Base-by-base conservation (phyloP, 768 basidiomycete genomes). In the Dacryopinax spathularia region DNA sequence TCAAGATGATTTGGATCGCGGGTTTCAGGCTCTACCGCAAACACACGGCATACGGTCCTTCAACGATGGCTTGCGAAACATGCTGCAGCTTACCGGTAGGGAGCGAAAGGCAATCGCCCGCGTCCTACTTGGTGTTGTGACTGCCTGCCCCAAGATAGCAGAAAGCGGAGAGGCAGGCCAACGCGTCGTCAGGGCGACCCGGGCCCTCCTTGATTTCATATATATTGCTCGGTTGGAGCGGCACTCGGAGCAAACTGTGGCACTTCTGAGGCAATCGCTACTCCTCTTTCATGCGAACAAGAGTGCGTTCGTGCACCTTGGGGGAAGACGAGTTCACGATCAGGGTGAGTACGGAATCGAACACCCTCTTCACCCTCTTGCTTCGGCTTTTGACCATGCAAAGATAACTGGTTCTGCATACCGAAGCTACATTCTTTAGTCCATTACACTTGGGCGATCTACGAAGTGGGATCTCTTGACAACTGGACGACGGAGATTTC, bases 401-500 rank as follows among this genome's bases (percentile, higher is more conserved):
- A 37, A 18, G 61, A 44, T 60, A 70, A 6, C 3, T 65, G 72
- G 43, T 78, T 77, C 68, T 77, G 79, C 44, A 68, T 80, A 15
- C 77, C 77, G 0, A 80, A 80, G 65, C 65, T 80, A 0, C 78
- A 79, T 62, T 71, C 66, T 16, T 64, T 72, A 1, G 35, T 25
- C 1, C 80, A 80, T 64, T 79, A 77, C 65, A 15, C 64, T 1
- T 12, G 63, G 1, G 33, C 62, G 9, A 79, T 79, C 66, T 48
- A 67, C 31, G 43, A 61, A 2, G 67, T 69, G 37, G 78, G 80
- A 1, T 70, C 75, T 1, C 68, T 73, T 1, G 77, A 79, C 63
- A 75, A 75, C 64, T 77, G 70, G 66, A 75, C 76, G 63, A 79
- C 77, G 0, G 71, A 79, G 65, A 69, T 69, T 34, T 71, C 76